phyloP scores from a whole-genome alignment of 208 protist species.

The Tritrichomonas musculus region DNA sequence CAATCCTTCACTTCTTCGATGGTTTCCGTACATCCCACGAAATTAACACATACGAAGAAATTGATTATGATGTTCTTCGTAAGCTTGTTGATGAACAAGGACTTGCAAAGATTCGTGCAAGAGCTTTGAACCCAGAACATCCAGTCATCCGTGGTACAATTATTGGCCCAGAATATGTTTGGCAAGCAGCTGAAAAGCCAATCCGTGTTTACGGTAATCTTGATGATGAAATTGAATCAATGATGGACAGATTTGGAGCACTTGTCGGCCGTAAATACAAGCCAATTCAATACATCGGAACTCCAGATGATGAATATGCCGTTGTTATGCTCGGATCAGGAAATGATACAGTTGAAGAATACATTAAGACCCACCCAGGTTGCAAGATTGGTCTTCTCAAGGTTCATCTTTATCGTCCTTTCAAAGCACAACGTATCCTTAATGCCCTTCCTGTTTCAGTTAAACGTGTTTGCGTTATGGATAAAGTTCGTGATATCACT shows the following conservation, averaged over 20 bases:
- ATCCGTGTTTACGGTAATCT: conserved; percentile 49
- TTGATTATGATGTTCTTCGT: conserved; percentile 38
- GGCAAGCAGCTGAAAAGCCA: conserved; percentile 53
- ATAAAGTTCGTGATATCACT: conserved; percentile 36
- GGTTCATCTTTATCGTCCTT: conserved; percentile 62
- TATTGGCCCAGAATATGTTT: too few relatives aligned
- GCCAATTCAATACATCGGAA: conserved; percentile 57
- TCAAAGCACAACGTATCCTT: conserved; percentile 17
- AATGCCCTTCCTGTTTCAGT: conserved; percentile 49
- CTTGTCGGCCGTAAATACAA: conserved; percentile 57
- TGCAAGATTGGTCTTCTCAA: conserved; percentile 62
- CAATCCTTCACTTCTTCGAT: conserved; percentile 48
- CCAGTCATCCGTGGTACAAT: conserved; percentile 54
- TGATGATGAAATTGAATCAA: conserved; percentile 49
- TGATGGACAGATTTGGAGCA: conserved; percentile 47
- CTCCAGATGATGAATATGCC: conserved; percentile 52
- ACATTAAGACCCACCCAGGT: conserved; percentile 32
- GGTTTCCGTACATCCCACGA: conserved; percentile 53
- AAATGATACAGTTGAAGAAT: neutral
- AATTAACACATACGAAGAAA: conserved; percentile 25
- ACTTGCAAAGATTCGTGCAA: conserved; percentile 36
- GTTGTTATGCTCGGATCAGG: conserved; percentile 58
- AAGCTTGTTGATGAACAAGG: conserved; percentile 39
- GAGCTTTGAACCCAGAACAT: conserved; percentile 53
- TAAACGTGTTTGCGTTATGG: conserved; percentile 57